phyloP scores from a whole-genome alignment of 169 alveolate species.

The Miamiensis avidus region DNA sequence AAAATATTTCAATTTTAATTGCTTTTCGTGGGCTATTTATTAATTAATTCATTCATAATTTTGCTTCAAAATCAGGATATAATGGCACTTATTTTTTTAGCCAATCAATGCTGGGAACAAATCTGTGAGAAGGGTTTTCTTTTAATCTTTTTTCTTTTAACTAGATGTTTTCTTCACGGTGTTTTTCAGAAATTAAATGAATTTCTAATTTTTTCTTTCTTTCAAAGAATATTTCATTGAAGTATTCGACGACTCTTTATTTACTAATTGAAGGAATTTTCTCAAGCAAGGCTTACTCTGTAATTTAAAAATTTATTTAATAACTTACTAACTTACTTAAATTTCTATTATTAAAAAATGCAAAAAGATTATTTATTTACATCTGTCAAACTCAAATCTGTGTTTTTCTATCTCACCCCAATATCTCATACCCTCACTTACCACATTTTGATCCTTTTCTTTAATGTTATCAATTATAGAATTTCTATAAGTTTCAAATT shows the following conservation, averaged over 20 bases:
- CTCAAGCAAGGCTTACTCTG: neutral
- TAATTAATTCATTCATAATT: too few relatives aligned
- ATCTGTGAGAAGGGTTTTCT: neutral
- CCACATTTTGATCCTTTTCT: slow-evolving; percentile 33
- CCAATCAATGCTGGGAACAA: neutral
- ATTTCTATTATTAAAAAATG: neutral
- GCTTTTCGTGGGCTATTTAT: too few relatives aligned
- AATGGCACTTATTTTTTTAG: too few relatives aligned
- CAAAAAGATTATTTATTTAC: slow-evolving; percentile 20
- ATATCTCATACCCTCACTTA: slow-evolving; percentile 46
- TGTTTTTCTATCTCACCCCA: slow-evolving; percentile 36
- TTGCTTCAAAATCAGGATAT: neutral
- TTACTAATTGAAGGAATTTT: neutral
- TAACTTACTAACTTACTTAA: too few relatives aligned
- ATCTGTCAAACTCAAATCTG: slow-evolving; percentile 43
- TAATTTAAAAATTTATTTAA: neutral
- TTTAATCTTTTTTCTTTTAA: slow-evolving; percentile 4
- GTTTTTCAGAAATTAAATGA: slow-evolving; percentile 3
- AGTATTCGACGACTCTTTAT: neutral
- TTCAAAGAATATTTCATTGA: slow-evolving; percentile 4
- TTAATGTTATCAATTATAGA: slow-evolving; percentile 20
- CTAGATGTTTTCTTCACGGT: slow-evolving; percentile 6
- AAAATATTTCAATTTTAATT: too few relatives aligned
- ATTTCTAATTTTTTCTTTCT: slow-evolving; percentile 13
- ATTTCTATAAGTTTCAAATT: slow-evolving; percentile 33